Conservation (phyloP, 768 basidiomycete genomes). For the Auricularia auricula-judae region DNA sequence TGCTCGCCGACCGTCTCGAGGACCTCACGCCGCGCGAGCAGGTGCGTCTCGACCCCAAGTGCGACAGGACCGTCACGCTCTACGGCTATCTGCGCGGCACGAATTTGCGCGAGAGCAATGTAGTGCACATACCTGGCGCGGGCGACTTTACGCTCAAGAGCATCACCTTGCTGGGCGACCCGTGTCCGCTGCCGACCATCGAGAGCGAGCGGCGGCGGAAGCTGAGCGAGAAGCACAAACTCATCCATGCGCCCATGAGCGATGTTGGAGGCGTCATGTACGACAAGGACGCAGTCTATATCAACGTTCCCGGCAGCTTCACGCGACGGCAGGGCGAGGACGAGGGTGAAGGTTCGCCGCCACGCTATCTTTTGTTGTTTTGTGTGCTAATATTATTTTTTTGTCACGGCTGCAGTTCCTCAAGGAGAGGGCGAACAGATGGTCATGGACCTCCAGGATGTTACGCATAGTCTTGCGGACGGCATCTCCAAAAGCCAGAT, state of each 20-base stretch:
- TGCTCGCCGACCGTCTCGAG: slow-evolving; percentile 89
- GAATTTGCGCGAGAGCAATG: slow-evolving; percentile 61
- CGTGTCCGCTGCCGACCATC: slow-evolving; percentile 85
- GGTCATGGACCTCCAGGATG: slow-evolving; percentile 95
- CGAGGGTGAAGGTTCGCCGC: slow-evolving; percentile 15
- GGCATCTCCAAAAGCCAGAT: slow-evolving; percentile 73
- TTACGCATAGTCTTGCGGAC: slow-evolving; percentile 70
- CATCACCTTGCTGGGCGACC: slow-evolving; percentile 75
- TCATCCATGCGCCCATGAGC: slow-evolving; percentile 97
- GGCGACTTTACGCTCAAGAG: slow-evolving; percentile 76
- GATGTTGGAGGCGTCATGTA: slow-evolving; percentile 94
- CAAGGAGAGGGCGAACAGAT: slow-evolving; percentile 95
- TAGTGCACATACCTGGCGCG: slow-evolving; percentile 89
- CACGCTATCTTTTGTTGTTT: background rate
- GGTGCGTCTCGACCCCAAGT: slow-evolving; percentile 72
- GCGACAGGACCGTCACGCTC: slow-evolving; percentile 85
- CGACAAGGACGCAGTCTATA: slow-evolving; percentile 97
- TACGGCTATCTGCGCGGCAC: slow-evolving; percentile 94
- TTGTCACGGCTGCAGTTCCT: slow-evolving; percentile 31
- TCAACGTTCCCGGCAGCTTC: slow-evolving; percentile 95
- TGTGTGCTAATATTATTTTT: background rate
- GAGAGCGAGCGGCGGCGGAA: slow-evolving; percentile 87
- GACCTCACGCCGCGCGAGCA: slow-evolving; percentile 86
- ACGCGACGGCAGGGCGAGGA: slow-evolving; percentile 62
- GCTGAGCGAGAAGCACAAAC: slow-evolving; percentile 89